Conservation (phyloP, 176 grass and related monocot genomes). For the Oryza australiensis region DNA sequence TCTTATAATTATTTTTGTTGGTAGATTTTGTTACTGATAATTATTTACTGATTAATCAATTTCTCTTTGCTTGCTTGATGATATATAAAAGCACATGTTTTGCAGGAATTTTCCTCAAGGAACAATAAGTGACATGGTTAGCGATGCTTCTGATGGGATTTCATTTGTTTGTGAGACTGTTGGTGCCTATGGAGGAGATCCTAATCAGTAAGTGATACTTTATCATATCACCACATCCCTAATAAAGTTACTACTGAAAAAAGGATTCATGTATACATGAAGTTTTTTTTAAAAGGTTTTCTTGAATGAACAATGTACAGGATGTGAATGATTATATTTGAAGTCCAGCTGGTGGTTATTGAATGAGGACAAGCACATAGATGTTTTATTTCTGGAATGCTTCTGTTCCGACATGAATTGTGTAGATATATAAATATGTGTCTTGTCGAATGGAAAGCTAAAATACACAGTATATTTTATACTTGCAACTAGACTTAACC, state of each 20-base stretch:
- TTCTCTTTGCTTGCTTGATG: background rate
- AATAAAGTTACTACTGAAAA: background rate
- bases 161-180: conserved; percentile 80
- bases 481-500: background rate
- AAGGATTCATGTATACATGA: background rate
- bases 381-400: background rate
- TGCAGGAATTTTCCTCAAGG: conserved; percentile 98
- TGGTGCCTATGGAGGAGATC: conserved; percentile 79
- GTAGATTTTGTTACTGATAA: background rate
- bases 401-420: background rate
- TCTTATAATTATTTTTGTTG: background rate
- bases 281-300: background rate
- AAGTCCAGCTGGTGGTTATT: background rate
- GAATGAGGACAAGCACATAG: background rate
- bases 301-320: background rate
- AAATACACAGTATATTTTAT: background rate
- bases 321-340: background rate
- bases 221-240: background rate
- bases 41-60: background rate
- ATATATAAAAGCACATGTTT: conserved; percentile 17
- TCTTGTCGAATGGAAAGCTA: background rate
- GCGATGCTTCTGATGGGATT: conserved; percentile 84
- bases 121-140: conserved; percentile 89
- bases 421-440: background rate
- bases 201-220: conserved; percentile 62